Evolutionary conservation across 371 early-diverging fungal species (phyloP).

Genomic region (Mortierella sp.): DNA sequence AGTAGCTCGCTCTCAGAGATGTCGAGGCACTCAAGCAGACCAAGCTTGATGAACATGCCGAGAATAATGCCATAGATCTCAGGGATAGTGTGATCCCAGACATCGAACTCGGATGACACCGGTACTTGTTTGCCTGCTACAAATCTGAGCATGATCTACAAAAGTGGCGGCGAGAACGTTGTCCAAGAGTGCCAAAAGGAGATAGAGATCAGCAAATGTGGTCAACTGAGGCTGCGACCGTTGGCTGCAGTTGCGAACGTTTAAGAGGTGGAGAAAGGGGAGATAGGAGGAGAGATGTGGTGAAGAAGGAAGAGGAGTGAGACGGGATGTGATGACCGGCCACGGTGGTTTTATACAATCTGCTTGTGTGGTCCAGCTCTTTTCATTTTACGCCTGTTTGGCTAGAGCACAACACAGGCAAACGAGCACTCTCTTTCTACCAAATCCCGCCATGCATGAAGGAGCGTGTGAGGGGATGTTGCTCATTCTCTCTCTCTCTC

Average conservation of each 20-base stretch:
- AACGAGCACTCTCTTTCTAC: too few relatives aligned
- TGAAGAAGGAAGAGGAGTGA: not conserved
- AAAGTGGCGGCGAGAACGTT: not conserved
- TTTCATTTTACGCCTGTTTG: too few relatives aligned
- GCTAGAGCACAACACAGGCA: too few relatives aligned
- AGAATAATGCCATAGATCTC: constrained; percentile 79
- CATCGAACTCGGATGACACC: constrained; percentile 68
- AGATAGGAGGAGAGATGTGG: not conserved
- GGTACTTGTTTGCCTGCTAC: constrained; percentile 27
- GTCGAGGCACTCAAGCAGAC: constrained; percentile 65
- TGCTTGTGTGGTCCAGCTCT: not conserved
- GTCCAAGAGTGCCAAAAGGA: too few relatives aligned
- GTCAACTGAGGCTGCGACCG: too few relatives aligned
- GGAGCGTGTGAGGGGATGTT: too few relatives aligned
- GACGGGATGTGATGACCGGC: not conserved
- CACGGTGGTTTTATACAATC: not conserved
- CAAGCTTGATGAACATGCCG: constrained; percentile 72
- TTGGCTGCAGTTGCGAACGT: too few relatives aligned
- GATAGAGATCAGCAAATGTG: too few relatives aligned
- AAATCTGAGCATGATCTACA: constrained; percentile 38
- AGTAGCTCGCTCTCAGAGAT: constrained; percentile 73
- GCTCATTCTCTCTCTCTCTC: too few relatives aligned
- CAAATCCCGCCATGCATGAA: too few relatives aligned
- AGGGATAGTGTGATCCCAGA: constrained; percentile 71
- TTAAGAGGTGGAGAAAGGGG: too few relatives aligned